Evolutionary conservation across 2,329 filamentous ascomycete species (phyloP), one percentile per base, ranked within the genome.

Genomic region (Aspergillus candidus): DNA sequence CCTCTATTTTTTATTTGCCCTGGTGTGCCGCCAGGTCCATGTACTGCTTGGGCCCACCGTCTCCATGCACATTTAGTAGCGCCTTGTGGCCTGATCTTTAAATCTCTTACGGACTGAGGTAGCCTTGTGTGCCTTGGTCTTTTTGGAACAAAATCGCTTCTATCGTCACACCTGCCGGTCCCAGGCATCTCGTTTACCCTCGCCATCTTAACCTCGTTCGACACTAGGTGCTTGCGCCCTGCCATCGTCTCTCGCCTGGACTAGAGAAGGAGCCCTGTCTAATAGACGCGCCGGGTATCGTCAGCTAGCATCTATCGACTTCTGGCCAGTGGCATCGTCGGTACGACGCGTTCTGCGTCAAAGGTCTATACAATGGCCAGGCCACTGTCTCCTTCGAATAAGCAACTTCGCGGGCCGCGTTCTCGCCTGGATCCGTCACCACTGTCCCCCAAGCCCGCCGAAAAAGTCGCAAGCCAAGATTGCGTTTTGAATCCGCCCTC

Each of bases 401-500:
- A 58, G 39, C 44, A 43, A 43, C 52, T 53, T 40, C 52, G 58
- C 45, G 59, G 60, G 47, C 52, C 60, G 48, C 63, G 60, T 49
- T 62, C 69, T 50, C 64, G 63, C 49, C 71, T 77, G 49, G 74
- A 78, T 56, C 71, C 75, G 31, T 77, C 75, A 45, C 71, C 77
- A 40, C 68, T 79, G 55, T 72, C 72, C 45, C 56, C 75, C 35
- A 66, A 70, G 41, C 61, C 67, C 11, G 60, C 68, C 35, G 69
- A 67, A 35, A 65, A 66, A 51, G 47, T 47, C 40, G 48, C 75
- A 55, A 77, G 76, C 67, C 72, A 75, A 50, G 86, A 86, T 66
- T 75, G 83, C 55, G 70, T 83, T 44, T 75, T 91, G 56, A 81
- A 84, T 54, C 83, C 85, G 17, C 70, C 78, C 15, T 65, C 72